phyloP scores from a whole-genome alignment of 108 stramenopile genomes.

The Nannochloropsis salina region DNA sequence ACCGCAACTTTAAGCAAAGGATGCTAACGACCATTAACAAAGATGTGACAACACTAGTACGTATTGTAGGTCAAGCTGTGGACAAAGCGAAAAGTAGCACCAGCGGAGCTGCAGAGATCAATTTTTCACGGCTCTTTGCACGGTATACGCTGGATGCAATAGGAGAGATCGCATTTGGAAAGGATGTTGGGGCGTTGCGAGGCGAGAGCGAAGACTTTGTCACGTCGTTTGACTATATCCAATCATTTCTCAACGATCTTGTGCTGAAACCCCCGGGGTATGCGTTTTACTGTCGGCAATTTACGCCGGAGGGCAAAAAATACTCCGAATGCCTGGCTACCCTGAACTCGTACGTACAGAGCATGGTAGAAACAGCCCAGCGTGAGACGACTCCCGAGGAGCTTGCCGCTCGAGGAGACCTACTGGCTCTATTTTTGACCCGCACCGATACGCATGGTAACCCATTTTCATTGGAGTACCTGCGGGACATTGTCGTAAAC shows the following conservation, averaged over 20 bases:
- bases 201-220: conserved; percentile 44
- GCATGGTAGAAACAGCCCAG: background rate
- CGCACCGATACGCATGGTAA: background rate
- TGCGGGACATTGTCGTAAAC: conserved; percentile 59
- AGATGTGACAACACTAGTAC: background rate
- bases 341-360: background rate
- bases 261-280: background rate
- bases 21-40: conserved; percentile 22
- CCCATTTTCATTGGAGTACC: conserved; percentile 34
- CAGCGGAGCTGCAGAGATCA: conserved; percentile 5
- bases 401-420: conserved; percentile 15
- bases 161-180: conserved; percentile 58
- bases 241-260: conserved; percentile 23
- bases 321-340: background rate
- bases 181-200: conserved; percentile 36
- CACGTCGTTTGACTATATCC: conserved; percentile 49
- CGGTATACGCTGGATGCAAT: conserved; percentile 28
- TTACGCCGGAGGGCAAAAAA: background rate
- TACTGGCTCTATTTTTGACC: conserved; percentile 24
- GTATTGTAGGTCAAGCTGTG: background rate
- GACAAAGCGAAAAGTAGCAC: background rate
- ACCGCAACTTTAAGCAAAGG: conserved; percentile 6
- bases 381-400: background rate
- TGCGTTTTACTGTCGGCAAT: conserved; percentile 5
- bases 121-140: background rate